These are phyloP conservation scores for Nicotiana tomentosiformis DNA, from an alignment of 257 asterid species.

Conservation along the genomic window DNA sequence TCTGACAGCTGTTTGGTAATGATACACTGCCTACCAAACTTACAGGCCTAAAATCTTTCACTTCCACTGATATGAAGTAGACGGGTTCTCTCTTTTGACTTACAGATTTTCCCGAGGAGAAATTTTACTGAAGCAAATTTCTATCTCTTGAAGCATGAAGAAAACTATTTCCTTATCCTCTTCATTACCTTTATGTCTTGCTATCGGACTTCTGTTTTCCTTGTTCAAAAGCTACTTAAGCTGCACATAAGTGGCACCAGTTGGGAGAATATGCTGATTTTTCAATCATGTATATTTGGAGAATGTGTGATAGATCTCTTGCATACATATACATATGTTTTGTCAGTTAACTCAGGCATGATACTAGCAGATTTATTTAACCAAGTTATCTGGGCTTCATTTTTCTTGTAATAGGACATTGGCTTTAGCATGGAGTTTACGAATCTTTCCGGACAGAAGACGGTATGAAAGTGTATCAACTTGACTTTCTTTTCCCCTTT, in stretches of 20 bases:
- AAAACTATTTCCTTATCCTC: neutral
- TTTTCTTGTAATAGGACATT: conserved; percentile 58
- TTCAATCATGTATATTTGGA: neutral
- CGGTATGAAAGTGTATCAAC: conserved; percentile 34
- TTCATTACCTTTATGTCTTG: neutral
- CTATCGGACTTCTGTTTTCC: neutral
- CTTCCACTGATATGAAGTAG: neutral
- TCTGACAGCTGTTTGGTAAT: neutral
- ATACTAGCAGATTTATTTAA: neutral
- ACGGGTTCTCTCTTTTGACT: neutral
- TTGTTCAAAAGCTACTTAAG: neutral
- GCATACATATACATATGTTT: neutral
- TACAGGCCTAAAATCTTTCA: neutral
- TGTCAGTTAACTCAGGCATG: neutral
- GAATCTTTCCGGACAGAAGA: conserved; percentile 59
- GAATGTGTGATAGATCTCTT: neutral
- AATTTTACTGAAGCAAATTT: neutral
- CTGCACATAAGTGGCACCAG: neutral
- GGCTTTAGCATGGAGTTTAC: conserved; percentile 89
- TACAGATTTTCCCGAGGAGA: neutral
- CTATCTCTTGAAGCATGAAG: neutral
- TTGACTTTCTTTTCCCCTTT: neutral
- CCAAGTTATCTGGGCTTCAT: neutral
- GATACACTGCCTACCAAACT: neutral
- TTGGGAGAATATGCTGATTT: neutral